Evolutionary conservation across 148 eudicot species (phyloP).

Genomic region (Bassia scoparia): DNA sequence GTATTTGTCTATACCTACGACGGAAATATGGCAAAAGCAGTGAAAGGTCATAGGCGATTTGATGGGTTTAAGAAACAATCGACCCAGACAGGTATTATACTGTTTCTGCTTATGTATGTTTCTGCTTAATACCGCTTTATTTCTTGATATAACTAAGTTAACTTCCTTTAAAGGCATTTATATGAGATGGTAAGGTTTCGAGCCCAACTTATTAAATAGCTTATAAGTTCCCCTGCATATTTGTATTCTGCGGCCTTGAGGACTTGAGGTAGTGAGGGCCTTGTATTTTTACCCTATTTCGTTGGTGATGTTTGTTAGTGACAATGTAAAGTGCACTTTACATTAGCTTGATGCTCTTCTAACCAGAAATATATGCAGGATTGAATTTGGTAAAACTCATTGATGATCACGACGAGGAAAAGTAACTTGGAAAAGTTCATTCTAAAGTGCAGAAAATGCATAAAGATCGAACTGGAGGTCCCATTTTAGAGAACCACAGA

Average conservation of each 20-base stretch:
- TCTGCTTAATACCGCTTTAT: too few relatives aligned
- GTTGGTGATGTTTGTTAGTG: too few relatives aligned
- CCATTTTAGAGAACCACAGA: constrained; percentile 73
- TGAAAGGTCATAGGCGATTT: constrained; percentile 91
- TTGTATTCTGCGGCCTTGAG: too few relatives aligned
- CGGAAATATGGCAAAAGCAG: constrained; percentile 99
- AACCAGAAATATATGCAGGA: constrained; percentile 42
- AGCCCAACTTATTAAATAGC: too few relatives aligned
- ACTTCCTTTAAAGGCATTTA: too few relatives aligned
- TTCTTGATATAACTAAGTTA: too few relatives aligned
- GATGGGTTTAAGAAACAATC: constrained; percentile 85
- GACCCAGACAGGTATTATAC: constrained; percentile 75
- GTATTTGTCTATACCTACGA: constrained; percentile 89
- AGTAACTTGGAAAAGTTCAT: constrained; percentile 67
- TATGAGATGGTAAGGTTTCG: too few relatives aligned
- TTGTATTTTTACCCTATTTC: too few relatives aligned
- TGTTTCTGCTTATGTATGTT: not conserved
- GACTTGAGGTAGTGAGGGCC: too few relatives aligned
- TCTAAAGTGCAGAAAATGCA: constrained; percentile 78
- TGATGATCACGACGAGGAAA: constrained; percentile 70
- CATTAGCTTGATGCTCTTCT: constrained; percentile 3
- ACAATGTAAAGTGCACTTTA: too few relatives aligned
- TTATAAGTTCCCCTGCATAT: too few relatives aligned
- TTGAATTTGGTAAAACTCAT: constrained; percentile 70
- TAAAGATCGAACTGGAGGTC: constrained; percentile 61